Evolutionary conservation across 805 yeast species (phyloP).

Genomic region (Schwanniomyces yamadae): DNA sequence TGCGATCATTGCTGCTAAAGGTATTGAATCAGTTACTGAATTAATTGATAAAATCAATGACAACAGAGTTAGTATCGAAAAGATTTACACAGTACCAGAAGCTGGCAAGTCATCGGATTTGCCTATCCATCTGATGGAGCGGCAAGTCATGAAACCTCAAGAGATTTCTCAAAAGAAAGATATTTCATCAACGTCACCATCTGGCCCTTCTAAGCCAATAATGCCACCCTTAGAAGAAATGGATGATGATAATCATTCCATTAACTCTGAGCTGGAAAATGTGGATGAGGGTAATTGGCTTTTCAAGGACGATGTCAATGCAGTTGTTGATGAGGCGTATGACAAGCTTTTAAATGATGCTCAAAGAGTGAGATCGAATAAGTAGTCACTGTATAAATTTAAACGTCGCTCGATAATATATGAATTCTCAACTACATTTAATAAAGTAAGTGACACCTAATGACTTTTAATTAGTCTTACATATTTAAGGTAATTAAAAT

Average conservation of each 20-base stretch:
- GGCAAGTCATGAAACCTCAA: not conserved
- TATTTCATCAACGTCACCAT: too few relatives aligned
- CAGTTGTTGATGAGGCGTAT: conserved; percentile 68
- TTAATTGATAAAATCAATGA: conserved; percentile 63
- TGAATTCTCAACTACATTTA: too few relatives aligned
- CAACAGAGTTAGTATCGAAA: conserved; percentile 51
- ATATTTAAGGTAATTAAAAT: too few relatives aligned
- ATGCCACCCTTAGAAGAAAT: conserved; percentile 1
- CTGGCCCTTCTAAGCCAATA: too few relatives aligned
- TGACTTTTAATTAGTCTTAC: too few relatives aligned
- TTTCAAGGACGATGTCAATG: conserved; percentile 19
- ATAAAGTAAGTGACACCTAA: too few relatives aligned
- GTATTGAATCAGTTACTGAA: conserved; percentile 67
- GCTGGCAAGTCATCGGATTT: not conserved
- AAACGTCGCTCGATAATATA: too few relatives aligned
- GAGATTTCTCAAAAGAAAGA: not conserved
- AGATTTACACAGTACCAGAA: conserved; percentile 35
- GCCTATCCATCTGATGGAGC: not conserved
- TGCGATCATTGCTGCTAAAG: conserved; percentile 71
- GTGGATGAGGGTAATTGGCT: conserved; percentile 7
- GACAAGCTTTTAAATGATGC: conserved; percentile 70
- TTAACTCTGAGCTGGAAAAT: conserved; percentile 25
- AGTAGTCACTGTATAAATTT: conserved; percentile 7
- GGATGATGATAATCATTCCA: conserved; percentile 22
- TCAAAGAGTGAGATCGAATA: conserved; percentile 59